Base-by-base conservation (phyloP, 129 eudicot species). In the Lactuca saligna region DNA sequence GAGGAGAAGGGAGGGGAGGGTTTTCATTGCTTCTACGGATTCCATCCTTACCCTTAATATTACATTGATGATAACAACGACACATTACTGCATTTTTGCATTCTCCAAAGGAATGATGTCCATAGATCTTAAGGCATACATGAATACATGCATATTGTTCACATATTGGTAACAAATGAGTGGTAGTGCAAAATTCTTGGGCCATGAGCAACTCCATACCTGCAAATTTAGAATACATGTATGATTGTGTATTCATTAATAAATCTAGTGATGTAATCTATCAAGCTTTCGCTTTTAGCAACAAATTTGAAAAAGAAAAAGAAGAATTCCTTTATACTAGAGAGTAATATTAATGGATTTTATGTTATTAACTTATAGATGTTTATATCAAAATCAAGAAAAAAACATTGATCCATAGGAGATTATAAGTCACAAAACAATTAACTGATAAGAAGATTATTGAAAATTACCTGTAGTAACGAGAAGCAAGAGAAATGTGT, bases 11-110 rank as follows among this genome's bases (percentile, higher is more conserved):
- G 20, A 58, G 14, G 33, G 63, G 4, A 8, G 41, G 11, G 14
- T 12, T 8, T 35, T 35, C 6, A 35, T 1, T 20, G 20, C 20
- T 20, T 20, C 20, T 20, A 20, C 20, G 20, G 20, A 20, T 35
- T 1, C 38, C 38, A 35, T 35, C 6, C 38, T 35, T 35, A 1
- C 6, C 38, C 38, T 0, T 20, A 20, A 20, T 4, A 5, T 35
- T 35, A 35, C 66, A 61, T 13, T n/a, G 20, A 61, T 8, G 16
- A 61, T 61, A 17, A 61, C 66, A 61, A 35, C 31, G 48, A 38
- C 66, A 61, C 34, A 7, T 8, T 12, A 61, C 3, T 3, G 29
- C 7, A 5, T 37, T 61, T 7, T 61, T 61, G 32, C 66, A 61
- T 61, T 61, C 50, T 17, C 66, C 50, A 37, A 14, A 7, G 6